These are phyloP conservation scores for Mycena polygramma DNA, from an alignment of 768 basidiomycete species.

Conservation along the genomic window DNA sequence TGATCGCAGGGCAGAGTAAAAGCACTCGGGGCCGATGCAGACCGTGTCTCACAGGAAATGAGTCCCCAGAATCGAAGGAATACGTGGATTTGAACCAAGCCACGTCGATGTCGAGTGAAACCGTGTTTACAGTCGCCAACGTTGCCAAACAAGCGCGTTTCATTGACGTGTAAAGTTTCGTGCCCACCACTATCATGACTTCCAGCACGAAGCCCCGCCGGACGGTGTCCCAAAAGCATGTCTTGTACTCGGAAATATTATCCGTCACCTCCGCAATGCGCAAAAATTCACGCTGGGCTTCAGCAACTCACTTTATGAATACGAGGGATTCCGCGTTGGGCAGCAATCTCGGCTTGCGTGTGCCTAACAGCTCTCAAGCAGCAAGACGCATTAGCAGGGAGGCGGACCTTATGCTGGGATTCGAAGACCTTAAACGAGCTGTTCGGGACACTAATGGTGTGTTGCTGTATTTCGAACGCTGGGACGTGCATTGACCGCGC, in stretches of 20 bases:
- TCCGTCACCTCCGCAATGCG: conserved; percentile 95
- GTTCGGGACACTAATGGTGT: conserved; percentile 78
- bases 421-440: conserved; percentile 85
- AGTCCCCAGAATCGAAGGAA: background rate
- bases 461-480: conserved; percentile 38
- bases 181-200: conserved; percentile 40
- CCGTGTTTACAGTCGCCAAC: background rate
- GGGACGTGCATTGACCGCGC: conserved; percentile 15
- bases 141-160: conserved; percentile 29
- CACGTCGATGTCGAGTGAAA: background rate
- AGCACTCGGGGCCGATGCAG: background rate
- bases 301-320: conserved; percentile 72
- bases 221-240: conserved; percentile 75
- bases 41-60: too few species aligned
- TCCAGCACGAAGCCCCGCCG: conserved; percentile 42
- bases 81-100: background rate
- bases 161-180: conserved; percentile 43
- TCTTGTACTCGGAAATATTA: conserved; percentile 91
- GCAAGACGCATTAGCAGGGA: conserved; percentile 73
- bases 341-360: conserved; percentile 79
- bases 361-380: conserved; percentile 61
- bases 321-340: conserved; percentile 78
- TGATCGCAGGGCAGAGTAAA: background rate
- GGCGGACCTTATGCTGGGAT: conserved; percentile 90
- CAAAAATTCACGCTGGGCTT: conserved; percentile 97